A percentile compares a stretch with the other conserved stretches of the same genome.
Evolutionary conservation across 306 rosid species (phyloP).

Genomic region (Vicia sativa): DNA sequence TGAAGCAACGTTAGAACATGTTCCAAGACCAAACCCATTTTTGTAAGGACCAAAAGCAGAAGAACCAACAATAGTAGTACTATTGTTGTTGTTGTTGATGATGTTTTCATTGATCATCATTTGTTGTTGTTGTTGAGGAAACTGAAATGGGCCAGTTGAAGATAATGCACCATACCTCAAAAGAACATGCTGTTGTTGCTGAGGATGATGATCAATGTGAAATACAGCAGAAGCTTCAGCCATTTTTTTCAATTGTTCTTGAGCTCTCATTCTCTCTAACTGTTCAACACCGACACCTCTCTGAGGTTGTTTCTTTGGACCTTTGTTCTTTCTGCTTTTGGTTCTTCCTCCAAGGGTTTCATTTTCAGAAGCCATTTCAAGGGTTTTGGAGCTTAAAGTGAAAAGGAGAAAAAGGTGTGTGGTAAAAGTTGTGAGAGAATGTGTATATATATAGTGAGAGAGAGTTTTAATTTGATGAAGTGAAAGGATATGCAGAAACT

Average conservation of each 20-base stretch:
- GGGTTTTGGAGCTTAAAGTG: background rate
- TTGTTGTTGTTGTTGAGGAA: conserved; percentile 16
- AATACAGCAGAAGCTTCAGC: conserved; percentile 31
- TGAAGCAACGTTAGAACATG: background rate
- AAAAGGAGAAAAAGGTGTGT: background rate
- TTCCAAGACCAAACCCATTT: background rate
- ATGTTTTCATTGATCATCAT: background rate
- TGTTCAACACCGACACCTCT: conserved; percentile 76
- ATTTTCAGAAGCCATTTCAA: background rate
- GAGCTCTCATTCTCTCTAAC: conserved; percentile 60
- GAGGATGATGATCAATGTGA: background rate
- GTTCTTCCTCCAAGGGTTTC: conserved; percentile 19
- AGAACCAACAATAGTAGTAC: background rate
- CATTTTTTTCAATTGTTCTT: conserved; percentile 50
- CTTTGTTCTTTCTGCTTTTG: conserved; percentile 49
- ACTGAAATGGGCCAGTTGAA: conserved; percentile 21
- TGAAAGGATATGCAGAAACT: conserved; percentile 43
- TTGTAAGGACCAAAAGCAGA: conserved; percentile 2
- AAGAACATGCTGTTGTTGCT: background rate
- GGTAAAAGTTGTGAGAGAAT: background rate
- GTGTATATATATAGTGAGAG: background rate
- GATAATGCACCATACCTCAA: conserved; percentile 45
- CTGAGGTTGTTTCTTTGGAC: conserved; percentile 57
- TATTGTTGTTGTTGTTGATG: background rate
- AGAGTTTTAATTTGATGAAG: conserved; percentile 27